Evolutionary conservation across 1,284 basidiomycete species (phyloP).

Genomic region (Rhodotorula sp.): DNA sequence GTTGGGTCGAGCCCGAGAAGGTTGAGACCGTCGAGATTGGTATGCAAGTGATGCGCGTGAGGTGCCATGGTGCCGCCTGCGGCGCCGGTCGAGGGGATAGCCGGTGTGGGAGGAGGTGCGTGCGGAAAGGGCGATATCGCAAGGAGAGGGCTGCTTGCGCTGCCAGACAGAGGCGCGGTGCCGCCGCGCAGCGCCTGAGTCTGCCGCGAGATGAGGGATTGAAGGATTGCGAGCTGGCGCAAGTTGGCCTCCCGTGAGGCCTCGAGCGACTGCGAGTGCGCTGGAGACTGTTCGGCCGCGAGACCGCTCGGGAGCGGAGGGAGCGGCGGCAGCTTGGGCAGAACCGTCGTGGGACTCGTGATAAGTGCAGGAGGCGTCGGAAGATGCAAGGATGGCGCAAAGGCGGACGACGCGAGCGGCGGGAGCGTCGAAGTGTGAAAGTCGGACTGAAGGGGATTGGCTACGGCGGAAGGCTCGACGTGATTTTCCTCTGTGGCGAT

Average conservation of each 20-base stretch:
- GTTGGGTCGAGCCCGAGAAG: background rate
- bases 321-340: slow-evolving; percentile 3
- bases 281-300: background rate
- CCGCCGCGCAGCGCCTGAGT: background rate
- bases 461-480: too few species aligned
- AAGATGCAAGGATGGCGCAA: background rate
- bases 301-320: background rate
- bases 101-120: background rate
- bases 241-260: background rate
- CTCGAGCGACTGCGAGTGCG: background rate
- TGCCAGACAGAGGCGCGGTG: background rate
- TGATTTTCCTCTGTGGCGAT: too few species aligned
- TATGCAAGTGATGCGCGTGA: background rate
- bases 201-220: slow-evolving; percentile 10
- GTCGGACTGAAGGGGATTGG: too few species aligned
- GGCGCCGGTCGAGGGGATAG: background rate
- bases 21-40: slow-evolving; percentile 8
- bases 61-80: background rate
- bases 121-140: background rate
- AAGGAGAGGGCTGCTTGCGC: background rate
- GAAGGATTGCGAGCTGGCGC: slow-evolving; percentile 7
- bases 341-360: slow-evolving; percentile 2
- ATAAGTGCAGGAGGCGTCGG: background rate
- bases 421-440: background rate
- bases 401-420: background rate